Evolutionary conservation across 1,139 yeast genomes (phyloP).

Genomic region (Wickerhamomyces sp.): DNA sequence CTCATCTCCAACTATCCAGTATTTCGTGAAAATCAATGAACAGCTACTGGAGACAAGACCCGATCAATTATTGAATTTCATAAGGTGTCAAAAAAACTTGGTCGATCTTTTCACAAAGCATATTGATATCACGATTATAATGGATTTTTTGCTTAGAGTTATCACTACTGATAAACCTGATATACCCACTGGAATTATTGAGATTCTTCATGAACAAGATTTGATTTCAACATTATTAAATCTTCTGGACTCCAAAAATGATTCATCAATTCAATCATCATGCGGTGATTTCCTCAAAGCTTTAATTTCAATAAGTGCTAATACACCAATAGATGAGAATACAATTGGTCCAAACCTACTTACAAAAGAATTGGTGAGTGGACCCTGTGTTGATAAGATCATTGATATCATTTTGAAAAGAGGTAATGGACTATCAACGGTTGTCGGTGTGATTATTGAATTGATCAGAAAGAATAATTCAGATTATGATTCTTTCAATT

Average conservation of each 20-base stretch:
- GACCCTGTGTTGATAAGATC: conserved; percentile 55
- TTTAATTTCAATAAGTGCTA: conserved; percentile 86
- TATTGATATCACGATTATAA: conserved; percentile 61
- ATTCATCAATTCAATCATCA: conserved; percentile 76
- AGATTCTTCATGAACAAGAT: conserved; percentile 45
- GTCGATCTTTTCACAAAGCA: conserved; percentile 53
- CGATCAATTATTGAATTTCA: conserved; percentile 45
- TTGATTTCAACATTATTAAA: conserved; percentile 50
- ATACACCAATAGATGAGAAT: conserved; percentile 61
- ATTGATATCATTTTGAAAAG: conserved; percentile 67
- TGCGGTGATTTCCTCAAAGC: conserved; percentile 96
- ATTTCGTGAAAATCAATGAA: conserved; percentile 89
- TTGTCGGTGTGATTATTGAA: conserved; percentile 93
- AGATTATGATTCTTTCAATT: conserved; percentile 88
- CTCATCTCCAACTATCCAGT: conserved; percentile 45
- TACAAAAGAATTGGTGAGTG: conserved; percentile 81
- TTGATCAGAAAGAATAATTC: conserved; percentile 93
- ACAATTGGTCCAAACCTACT: conserved; percentile 94
- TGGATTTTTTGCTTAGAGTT: conserved; percentile 65
- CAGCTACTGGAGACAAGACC: conserved; percentile 83
- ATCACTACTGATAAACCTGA: conserved; percentile 65
- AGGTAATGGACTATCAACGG: conserved; percentile 87
- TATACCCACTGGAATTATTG: conserved; percentile 59
- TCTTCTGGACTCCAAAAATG: conserved; percentile 43
- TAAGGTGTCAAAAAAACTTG: conserved; percentile 45